Conservation (phyloP, 176 grass and related monocot genomes). For the Oryza officinalis region DNA sequence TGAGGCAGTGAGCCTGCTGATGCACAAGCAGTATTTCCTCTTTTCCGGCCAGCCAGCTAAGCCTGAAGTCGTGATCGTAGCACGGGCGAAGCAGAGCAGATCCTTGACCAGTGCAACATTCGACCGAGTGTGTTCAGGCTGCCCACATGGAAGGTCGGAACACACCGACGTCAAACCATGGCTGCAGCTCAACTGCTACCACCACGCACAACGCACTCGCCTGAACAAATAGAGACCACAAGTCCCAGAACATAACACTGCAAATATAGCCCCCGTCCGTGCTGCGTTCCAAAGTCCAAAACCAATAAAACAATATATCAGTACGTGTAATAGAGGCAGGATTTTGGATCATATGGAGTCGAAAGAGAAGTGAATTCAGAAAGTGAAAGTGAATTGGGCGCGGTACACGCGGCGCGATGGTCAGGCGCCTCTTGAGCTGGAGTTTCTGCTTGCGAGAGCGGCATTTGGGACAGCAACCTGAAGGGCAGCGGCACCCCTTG, state of each 20-base stretch:
- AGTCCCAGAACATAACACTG: background rate
- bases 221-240: background rate
- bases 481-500: background rate
- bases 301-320: no score
- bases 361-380: background rate
- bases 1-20: background rate
- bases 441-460: background rate
- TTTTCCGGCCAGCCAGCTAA: no score
- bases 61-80: background rate
- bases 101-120: background rate
- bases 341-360: background rate
- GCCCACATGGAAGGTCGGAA: conserved; percentile 35
- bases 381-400: no score
- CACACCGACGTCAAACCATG: background rate
- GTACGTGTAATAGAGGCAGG: background rate
- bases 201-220: background rate
- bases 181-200: background rate
- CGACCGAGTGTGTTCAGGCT: background rate
- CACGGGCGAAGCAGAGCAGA: background rate
- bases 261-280: no score
- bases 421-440: background rate
- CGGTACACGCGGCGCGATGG: no score
- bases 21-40: background rate
- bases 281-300: background rate
- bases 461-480: background rate